Base-by-base conservation (phyloP, 2,329 filamentous ascomycete species). In the Aspergillus jensenii region DNA sequence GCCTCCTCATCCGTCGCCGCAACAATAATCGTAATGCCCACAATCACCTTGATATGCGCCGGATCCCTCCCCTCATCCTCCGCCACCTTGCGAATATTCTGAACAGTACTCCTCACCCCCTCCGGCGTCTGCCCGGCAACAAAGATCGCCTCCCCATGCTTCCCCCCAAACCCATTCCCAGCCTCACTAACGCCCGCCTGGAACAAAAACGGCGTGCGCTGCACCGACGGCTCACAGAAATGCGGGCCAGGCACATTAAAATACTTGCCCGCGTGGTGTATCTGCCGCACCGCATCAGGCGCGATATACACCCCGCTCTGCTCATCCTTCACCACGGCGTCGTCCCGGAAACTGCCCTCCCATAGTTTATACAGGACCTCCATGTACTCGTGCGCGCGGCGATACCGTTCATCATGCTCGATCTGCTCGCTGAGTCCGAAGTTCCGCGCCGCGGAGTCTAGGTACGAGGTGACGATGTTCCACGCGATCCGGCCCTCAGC, bases 401-500 rank as follows among this genome's bases (percentile, higher is more conserved):
- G 70, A 62, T 82, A 82, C 11, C 79, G 74, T 68, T 81, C 76
- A 48, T 82, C 79, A 57, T 82, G 80, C 54, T 78, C 72, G 33
- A 81, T 71, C 55, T 78, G 76, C n/a, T 74, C 71, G 14, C 76
- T 66, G 0, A 79, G 65, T 1, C 79, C 80, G 59, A 78, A 77
- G 12, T 79, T 80, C n/a, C 76, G 70, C 2, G 80, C 79, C 3
- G 80, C 78, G 11, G 74, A 77, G 39, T 81, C 77, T 2, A 80
- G 67, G 57, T 81, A 81, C 9, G 72, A 76, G 0, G 80, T 82
- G 0, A 83, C 80, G 37, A 82, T 79, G 51, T 83, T 83, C 81
- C 80, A 82, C 0, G 76, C 82, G 1, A 82, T 77, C 2, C 82
- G 76, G 0, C 82, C 81, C 35, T 75, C 71, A 47, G 76, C 81